Percentiles rank a stretch among this genome's conserved stretches.
phyloP scores from a whole-genome alignment of 345 rosid species.

The Moricandia moricandioides region DNA sequence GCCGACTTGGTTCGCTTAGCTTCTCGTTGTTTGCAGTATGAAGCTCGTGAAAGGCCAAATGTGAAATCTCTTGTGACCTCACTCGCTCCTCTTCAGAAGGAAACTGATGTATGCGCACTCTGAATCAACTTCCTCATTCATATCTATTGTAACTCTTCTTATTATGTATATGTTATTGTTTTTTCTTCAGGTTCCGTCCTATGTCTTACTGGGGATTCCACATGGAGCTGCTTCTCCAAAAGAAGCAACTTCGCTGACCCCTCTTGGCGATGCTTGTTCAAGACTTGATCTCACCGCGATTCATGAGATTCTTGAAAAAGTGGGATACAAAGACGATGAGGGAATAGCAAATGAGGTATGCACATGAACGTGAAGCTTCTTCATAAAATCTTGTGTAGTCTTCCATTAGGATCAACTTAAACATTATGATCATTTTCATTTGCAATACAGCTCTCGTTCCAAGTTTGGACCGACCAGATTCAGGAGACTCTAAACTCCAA shows the following conservation, averaged over 20 bases:
- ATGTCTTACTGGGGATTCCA: slow-evolving; percentile 60
- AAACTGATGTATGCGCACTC: slow-evolving; percentile 51
- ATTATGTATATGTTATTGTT: background rate
- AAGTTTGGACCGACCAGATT: slow-evolving; percentile 68
- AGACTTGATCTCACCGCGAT: slow-evolving; percentile 77
- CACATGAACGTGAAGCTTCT: background rate
- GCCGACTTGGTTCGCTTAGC: slow-evolving; percentile 77
- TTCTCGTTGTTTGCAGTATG: slow-evolving; percentile 82
- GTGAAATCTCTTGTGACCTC: slow-evolving; percentile 70
- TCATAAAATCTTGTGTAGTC: background rate
- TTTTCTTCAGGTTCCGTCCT: slow-evolving; percentile 54
- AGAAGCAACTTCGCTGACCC: slow-evolving; percentile 45
- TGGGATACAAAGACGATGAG: slow-evolving; percentile 80
- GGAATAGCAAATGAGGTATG: slow-evolving; percentile 81
- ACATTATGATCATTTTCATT: background rate
- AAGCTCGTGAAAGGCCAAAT: slow-evolving; percentile 89
- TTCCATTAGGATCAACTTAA: background rate
- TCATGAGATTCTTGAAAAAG: slow-evolving; percentile 70
- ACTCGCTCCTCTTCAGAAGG: slow-evolving; percentile 72
- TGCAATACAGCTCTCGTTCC: slow-evolving; percentile 66
- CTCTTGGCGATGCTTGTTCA: slow-evolving; percentile 79
- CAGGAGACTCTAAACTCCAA: slow-evolving; percentile 64
- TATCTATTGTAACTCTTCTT: background rate
- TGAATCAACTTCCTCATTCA: background rate
- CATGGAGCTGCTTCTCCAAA: slow-evolving; percentile 53